A percentile compares a stretch with the other conserved stretches of the same genome.
Conservation (phyloP, 2,329 filamentous ascomycete species). For the Colletotrichum lindemuthianum region DNA sequence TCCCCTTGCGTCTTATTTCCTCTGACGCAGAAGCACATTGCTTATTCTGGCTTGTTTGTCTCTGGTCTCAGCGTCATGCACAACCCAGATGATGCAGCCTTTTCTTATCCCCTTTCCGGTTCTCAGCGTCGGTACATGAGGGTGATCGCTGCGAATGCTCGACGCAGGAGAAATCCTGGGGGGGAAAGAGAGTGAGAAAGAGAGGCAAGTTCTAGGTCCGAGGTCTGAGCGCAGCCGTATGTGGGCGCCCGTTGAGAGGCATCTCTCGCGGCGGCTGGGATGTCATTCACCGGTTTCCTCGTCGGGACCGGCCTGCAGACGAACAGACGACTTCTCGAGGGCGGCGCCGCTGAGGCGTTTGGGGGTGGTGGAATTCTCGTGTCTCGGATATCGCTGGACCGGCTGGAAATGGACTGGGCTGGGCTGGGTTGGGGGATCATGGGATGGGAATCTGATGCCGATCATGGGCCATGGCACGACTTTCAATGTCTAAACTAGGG, state of each 20-base stretch:
- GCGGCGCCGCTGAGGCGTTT: slow-evolving; percentile 7
- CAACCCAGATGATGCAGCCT: background rate
- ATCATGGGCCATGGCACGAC: no score
- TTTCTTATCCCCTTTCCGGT: background rate
- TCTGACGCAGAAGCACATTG: slow-evolving; percentile 10
- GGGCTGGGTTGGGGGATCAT: background rate
- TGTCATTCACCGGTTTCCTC: slow-evolving; percentile 16
- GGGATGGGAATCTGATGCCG: background rate
- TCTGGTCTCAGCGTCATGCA: slow-evolving; percentile 1
- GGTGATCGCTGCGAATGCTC: background rate
- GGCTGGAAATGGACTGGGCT: background rate
- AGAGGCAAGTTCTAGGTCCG: background rate
- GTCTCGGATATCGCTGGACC: slow-evolving; percentile 1
- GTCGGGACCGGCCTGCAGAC: slow-evolving; percentile 15
- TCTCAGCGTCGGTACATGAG: background rate
- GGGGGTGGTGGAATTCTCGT: slow-evolving; percentile 7
- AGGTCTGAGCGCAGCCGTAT: background rate
- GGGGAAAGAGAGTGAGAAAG: background rate
- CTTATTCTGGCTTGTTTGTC: slow-evolving; percentile 12
- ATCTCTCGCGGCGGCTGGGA: background rate
- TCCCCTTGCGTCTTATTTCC: slow-evolving; percentile 15
- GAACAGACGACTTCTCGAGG: background rate
- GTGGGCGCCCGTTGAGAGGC: background rate
- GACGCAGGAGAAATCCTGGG: slow-evolving; percentile 1
- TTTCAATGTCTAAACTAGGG: background rate